Evolutionary conservation across 768 basidiomycete species (phyloP).

Genomic region (Pisolithus tinctorius): DNA sequence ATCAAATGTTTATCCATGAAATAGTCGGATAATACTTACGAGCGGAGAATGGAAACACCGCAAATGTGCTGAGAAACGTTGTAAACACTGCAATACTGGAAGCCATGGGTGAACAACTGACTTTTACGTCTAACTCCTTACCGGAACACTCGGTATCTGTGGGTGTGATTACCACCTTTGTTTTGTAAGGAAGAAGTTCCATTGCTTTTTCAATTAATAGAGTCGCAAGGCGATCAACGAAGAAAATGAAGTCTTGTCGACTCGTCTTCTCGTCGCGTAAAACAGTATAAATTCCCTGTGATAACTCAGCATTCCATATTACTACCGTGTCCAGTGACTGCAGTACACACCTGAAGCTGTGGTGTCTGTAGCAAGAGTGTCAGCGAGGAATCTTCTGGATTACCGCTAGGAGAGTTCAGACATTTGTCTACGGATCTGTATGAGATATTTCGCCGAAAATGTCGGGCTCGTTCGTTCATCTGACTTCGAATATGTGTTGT

Average conservation of each 20-base stretch:
- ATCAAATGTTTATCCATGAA: constrained; percentile 4
- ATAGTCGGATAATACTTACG: constrained; percentile 41
- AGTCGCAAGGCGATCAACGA: constrained; percentile 80
- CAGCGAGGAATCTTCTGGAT: constrained; percentile 44
- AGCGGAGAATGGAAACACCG: constrained; percentile 84
- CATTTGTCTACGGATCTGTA: constrained; percentile 34
- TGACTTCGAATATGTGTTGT: constrained; percentile 84
- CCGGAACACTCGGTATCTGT: constrained; percentile 50
- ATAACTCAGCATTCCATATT: background rate
- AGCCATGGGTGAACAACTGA: constrained; percentile 19
- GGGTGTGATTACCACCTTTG: constrained; percentile 63
- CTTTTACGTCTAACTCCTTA: constrained; percentile 54
- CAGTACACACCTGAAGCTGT: constrained; percentile 61
- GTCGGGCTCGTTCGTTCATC: constrained; percentile 68
- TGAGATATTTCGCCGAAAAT: constrained; percentile 71
- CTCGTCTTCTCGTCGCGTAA: constrained; percentile 65
- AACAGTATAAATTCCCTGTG: constrained; percentile 84
- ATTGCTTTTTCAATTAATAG: constrained; percentile 80
- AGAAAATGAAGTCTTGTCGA: constrained; percentile 89
- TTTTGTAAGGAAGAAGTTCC: constrained; percentile 68
- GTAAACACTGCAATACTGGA: background rate
- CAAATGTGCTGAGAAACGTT: constrained; percentile 53
- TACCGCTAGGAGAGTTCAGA: constrained; percentile 30
- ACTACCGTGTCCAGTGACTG: background rate
- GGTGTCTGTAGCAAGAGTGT: constrained; percentile 70